Conservation (phyloP, 106 monocot genomes). For the Iris macrosiphon region DNA sequence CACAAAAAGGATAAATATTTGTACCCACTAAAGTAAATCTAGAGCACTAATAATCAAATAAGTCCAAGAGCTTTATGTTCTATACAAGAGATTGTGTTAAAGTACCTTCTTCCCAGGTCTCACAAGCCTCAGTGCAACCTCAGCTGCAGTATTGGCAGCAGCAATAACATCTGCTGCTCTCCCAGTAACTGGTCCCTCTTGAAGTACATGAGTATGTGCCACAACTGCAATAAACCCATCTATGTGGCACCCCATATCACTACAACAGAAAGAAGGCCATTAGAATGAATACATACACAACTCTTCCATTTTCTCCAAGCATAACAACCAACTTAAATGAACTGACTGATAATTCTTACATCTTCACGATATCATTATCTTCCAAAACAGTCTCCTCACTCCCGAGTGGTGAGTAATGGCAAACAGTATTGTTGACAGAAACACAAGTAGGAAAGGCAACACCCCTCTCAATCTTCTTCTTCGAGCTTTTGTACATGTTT, state of each 20-base stretch:
- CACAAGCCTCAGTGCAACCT: conserved; percentile 49
- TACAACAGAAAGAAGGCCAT: conserved; percentile 9
- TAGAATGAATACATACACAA: not conserved
- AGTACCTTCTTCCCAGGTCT: conserved; percentile 61
- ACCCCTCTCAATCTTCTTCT: conserved; percentile 83
- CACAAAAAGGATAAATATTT: no score
- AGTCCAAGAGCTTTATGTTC: no score
- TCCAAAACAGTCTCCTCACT: conserved; percentile 55
- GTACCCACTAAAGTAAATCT: no score
- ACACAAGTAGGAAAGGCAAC: conserved; percentile 74
- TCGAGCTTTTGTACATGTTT: conserved; percentile 71
- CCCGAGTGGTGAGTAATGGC: conserved; percentile 68
- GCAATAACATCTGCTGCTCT: conserved; percentile 49
- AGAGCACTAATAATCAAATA: no score
- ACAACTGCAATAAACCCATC: conserved; percentile 59
- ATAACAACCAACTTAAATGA: no score
- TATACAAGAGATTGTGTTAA: no score
- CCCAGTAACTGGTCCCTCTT: conserved; percentile 34
- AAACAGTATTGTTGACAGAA: conserved; percentile 68
- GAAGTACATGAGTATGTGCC: conserved; percentile 47
- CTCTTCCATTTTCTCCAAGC: not conserved
- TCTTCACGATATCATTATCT: conserved; percentile 68
- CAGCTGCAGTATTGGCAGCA: conserved; percentile 50
- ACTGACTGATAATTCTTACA: no score
- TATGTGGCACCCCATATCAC: conserved; percentile 55